These are phyloP conservation scores for Musa schizocarpa DNA, from an alignment of 176 grass and related monocot genomes.

Conservation along the genomic window DNA sequence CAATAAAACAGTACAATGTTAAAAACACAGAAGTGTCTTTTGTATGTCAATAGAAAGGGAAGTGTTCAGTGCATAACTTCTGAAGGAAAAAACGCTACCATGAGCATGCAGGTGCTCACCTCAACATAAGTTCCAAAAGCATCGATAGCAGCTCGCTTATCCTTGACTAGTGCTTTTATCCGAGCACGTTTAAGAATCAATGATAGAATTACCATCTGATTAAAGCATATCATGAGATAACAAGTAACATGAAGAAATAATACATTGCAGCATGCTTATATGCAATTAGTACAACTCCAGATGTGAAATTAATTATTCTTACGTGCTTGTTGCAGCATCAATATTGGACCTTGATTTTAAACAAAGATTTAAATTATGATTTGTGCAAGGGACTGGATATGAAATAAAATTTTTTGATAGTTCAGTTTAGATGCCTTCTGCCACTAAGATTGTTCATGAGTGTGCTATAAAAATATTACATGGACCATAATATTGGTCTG, in stretches of 20 bases:
- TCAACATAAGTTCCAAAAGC: slow-evolving; percentile 93
- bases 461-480: too few species aligned
- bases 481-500: too few species aligned
- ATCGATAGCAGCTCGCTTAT: slow-evolving; percentile 62
- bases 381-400: too few species aligned
- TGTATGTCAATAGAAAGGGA: not conserved
- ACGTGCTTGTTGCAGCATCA: too few species aligned
- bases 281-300: too few species aligned
- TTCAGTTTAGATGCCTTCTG: too few species aligned
- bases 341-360: too few species aligned
- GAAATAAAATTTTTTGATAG: too few species aligned
- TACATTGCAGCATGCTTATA: too few species aligned
- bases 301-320: too few species aligned
- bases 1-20: slow-evolving; percentile 2
- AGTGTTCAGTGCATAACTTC: not conserved
- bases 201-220: slow-evolving; percentile 76
- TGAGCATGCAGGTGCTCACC: slow-evolving; percentile 25
- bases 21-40: not conserved
- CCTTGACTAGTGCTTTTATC: slow-evolving; percentile 87
- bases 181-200: slow-evolving; percentile 83
- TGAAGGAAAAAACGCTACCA: slow-evolving; percentile 1
- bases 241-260: not conserved
- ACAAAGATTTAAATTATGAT: too few species aligned
- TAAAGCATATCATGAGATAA: not conserved
- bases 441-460: too few species aligned